A percentile compares a stretch with the other conserved stretches of the same genome.
Conservation (phyloP, 495 filamentous ascomycete genomes). For the Pseudotulostoma volvatum region DNA sequence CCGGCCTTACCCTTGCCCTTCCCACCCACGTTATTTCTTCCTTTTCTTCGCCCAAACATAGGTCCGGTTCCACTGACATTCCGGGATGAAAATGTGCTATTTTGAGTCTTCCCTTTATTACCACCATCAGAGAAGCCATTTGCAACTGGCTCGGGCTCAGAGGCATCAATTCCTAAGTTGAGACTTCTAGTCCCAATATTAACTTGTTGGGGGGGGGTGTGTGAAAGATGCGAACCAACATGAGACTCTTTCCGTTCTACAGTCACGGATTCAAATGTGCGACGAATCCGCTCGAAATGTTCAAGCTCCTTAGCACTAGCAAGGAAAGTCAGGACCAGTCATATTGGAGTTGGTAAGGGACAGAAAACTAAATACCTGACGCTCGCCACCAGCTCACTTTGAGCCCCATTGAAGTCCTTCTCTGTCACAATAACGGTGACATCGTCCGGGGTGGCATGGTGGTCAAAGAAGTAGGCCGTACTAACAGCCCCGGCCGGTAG, state of each 20-base stretch:
- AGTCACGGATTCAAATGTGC: constrained; percentile 55
- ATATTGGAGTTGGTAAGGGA: constrained; percentile 1
- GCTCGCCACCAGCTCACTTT: constrained; percentile 72
- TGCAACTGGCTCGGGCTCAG: no score
- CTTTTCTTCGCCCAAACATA: constrained; percentile 20
- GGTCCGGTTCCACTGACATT: constrained; percentile 15
- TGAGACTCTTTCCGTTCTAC: no score
- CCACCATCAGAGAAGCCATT: constrained; percentile 17
- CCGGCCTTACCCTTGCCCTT: constrained; percentile 37
- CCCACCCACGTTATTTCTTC: constrained; percentile 18
- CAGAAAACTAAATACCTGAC: constrained; percentile 48
- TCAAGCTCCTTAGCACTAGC: constrained; percentile 79
- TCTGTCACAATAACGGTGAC: constrained; percentile 73
- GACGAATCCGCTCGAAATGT: constrained; percentile 77
- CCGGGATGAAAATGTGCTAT: constrained; percentile 13
- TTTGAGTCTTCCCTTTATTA: constrained; percentile 17
- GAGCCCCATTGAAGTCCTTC: constrained; percentile 67
- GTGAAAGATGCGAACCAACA: no score
- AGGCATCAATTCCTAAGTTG: no score
- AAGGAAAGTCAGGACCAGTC: no score
- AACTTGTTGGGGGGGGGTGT: no score
- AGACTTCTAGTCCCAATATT: no score
- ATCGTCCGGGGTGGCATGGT: constrained; percentile 68
- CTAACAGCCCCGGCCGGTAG: constrained; percentile 43
- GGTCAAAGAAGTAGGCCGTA: constrained; percentile 90